These are phyloP conservation scores for Agroathelia rolfsii DNA, from an alignment of 1,284 basidiomycete species.

Conservation along the genomic window DNA sequence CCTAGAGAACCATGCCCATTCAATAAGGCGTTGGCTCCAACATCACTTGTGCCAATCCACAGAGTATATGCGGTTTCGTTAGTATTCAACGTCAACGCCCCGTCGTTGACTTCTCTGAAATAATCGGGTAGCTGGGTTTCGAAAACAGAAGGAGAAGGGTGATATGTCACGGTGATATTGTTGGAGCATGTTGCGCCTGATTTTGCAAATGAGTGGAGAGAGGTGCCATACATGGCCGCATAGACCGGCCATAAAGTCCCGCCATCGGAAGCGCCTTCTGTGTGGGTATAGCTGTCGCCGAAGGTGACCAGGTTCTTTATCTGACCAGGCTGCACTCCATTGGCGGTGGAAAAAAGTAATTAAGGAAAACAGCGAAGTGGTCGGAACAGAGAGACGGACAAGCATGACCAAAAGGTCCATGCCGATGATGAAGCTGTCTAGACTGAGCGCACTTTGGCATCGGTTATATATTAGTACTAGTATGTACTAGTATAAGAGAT, in stretches of 20 bases:
- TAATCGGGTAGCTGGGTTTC: constrained; percentile 32
- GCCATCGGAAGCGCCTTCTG: constrained; percentile 2
- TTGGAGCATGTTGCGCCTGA: constrained; percentile 37
- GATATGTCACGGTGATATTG: constrained; percentile 30
- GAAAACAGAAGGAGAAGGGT: constrained; percentile 31
- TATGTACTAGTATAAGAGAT: too few relatives aligned
- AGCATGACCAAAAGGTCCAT: too few relatives aligned
- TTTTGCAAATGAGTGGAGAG: constrained; percentile 31
- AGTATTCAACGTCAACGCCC: constrained; percentile 19
- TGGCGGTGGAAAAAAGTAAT: too few relatives aligned
- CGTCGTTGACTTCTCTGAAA: constrained; percentile 19
- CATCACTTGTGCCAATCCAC: constrained; percentile 39
- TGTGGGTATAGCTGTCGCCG: constrained; percentile 2
- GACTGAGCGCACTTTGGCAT: too few relatives aligned
- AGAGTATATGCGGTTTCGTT: constrained; percentile 31
- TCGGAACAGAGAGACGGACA: too few relatives aligned
- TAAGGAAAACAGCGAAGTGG: too few relatives aligned
- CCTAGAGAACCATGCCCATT: constrained; percentile 22
- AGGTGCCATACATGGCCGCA: constrained; percentile 26
- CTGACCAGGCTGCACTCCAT: too few relatives aligned
- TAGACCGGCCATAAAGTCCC: constrained; percentile 27
- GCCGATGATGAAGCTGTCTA: too few relatives aligned
- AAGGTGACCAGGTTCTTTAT: constrained; percentile 5
- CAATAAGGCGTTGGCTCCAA: constrained; percentile 29
- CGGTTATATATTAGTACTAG: too few relatives aligned